Conservation (phyloP, 108 stramenopile genomes). For the Chaetoceros muelleri region DNA sequence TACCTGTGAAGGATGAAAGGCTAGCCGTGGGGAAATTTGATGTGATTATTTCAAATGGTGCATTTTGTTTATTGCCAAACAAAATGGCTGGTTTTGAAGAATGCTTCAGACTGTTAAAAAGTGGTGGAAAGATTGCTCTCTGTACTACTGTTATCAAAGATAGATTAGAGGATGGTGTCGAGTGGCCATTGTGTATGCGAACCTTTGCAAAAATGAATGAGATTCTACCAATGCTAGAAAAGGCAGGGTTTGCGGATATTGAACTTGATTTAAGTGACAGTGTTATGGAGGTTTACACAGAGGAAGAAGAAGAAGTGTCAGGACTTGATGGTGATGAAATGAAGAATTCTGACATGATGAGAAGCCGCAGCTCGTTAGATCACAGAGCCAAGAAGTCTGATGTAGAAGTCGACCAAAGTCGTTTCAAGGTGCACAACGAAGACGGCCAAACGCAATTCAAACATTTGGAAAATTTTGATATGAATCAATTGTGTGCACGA, state of each 20-base stretch:
- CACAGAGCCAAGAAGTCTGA: too few relatives aligned
- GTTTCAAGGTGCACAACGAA: not conserved
- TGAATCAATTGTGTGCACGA: conserved; percentile 65
- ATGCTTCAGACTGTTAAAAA: conserved; percentile 64
- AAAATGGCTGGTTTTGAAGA: conserved; percentile 70
- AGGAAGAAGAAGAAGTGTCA: conserved; percentile 20
- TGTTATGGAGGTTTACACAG: conserved; percentile 46
- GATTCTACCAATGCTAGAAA: conserved; percentile 46
- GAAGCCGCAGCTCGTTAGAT: too few relatives aligned
- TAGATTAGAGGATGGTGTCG: conserved; percentile 6
- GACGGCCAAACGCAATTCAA: not conserved
- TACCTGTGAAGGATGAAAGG: too few relatives aligned
- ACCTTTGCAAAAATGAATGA: conserved; percentile 53
- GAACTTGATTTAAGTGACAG: conserved; percentile 44
- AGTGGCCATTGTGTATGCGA: conserved; percentile 71
- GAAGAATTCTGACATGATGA: too few relatives aligned
- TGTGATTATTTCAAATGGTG: conserved; percentile 82
- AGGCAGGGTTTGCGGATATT: conserved; percentile 49
- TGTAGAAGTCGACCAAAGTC: not conserved
- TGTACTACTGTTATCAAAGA: conserved; percentile 27
- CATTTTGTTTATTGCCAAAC: conserved; percentile 81
- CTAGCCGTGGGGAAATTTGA: too few relatives aligned
- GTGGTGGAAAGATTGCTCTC: conserved; percentile 77
- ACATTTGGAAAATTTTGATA: conserved; percentile 37
- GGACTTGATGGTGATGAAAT: too few relatives aligned